Percentiles rank a stretch among this genome's conserved stretches.
phyloP scores from a whole-genome alignment of 208 protist genomes.

The Trypanosomatidae sp. region DNA sequence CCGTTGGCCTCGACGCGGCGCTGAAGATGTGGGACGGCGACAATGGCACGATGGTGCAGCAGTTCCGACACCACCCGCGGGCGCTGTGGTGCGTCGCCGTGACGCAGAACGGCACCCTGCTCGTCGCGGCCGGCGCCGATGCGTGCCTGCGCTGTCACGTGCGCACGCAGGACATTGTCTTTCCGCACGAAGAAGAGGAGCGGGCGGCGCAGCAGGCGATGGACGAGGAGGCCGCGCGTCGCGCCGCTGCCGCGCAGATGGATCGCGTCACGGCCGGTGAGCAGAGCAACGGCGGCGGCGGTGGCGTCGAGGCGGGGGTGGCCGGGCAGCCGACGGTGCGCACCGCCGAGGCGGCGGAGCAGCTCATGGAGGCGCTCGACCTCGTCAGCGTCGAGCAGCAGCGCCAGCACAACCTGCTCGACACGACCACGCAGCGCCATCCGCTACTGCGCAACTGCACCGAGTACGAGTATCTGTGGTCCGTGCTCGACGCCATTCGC shows the following conservation, averaged over 20 bases:
- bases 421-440: constrained; percentile 26
- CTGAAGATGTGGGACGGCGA: constrained; percentile 99
- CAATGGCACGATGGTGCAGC: constrained; percentile 86
- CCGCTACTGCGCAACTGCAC: constrained; percentile 49
- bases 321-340: constrained; percentile 56
- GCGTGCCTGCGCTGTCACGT: constrained; percentile 67
- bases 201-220: constrained; percentile 72
- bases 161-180: constrained; percentile 83
- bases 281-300: constrained; percentile 4
- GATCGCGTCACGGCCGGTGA: constrained; percentile 3
- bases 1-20: constrained; percentile 86
- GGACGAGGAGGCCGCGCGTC: constrained; percentile 70
- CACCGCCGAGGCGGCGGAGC: constrained; percentile 60
- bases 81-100: constrained; percentile 57
- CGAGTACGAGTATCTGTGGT: constrained; percentile 77
- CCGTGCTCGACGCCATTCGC: constrained; percentile 60
- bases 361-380: constrained; percentile 81
- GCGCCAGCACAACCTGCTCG: constrained; percentile 35
- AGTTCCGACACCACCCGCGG: constrained; percentile 65
- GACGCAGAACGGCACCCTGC: constrained; percentile 60
- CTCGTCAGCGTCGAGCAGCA: constrained; percentile 74
- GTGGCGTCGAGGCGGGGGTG: constrained; percentile 40
- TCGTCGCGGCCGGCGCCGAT: constrained; percentile 68
- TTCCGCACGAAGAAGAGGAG: constrained; percentile 83
- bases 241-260: constrained; percentile 4